phyloP scores from a whole-genome alignment of 139 green algal genomes.

The Chlamydomonas schloesseri region DNA sequence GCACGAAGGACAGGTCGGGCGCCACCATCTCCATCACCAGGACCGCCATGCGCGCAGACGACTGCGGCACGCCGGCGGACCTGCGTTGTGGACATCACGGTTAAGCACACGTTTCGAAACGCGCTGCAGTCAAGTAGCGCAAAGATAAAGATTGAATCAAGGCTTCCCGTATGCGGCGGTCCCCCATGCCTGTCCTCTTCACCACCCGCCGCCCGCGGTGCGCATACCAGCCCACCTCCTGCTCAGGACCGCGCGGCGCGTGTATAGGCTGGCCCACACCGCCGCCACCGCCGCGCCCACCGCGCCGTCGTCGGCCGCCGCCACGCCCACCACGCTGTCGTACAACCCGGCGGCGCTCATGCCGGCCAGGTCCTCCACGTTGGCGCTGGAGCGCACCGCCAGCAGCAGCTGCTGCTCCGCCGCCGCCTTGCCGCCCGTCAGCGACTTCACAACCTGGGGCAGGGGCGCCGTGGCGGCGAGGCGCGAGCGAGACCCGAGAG shows the following conservation, averaged over 20 bases:
- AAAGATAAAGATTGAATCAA: no score
- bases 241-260: slow-evolving; percentile 86
- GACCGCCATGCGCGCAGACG: slow-evolving; percentile 90
- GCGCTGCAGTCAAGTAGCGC: no score
- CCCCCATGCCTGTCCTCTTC: no score
- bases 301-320: slow-evolving; percentile 51
- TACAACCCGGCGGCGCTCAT: slow-evolving; percentile 95
- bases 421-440: neutral
- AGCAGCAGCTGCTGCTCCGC: slow-evolving; percentile 43
- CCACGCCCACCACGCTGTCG: slow-evolving; percentile 78
- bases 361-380: slow-evolving; percentile 96
- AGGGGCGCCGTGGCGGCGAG: no score
- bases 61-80: slow-evolving; percentile 75
- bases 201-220: no score
- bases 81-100: neutral
- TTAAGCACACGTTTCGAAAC: no score
- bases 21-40: slow-evolving; percentile 83
- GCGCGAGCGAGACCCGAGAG: no score
- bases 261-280: slow-evolving; percentile 96
- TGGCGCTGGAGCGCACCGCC: slow-evolving; percentile 84
- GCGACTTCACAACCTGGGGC: neutral
- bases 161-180: no score
- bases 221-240: slow-evolving; percentile 65
- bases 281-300: slow-evolving; percentile 70
- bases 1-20: slow-evolving; percentile 85